Conservation (phyloP, 1,284 basidiomycete species). For the Tilletia horrida region DNA sequence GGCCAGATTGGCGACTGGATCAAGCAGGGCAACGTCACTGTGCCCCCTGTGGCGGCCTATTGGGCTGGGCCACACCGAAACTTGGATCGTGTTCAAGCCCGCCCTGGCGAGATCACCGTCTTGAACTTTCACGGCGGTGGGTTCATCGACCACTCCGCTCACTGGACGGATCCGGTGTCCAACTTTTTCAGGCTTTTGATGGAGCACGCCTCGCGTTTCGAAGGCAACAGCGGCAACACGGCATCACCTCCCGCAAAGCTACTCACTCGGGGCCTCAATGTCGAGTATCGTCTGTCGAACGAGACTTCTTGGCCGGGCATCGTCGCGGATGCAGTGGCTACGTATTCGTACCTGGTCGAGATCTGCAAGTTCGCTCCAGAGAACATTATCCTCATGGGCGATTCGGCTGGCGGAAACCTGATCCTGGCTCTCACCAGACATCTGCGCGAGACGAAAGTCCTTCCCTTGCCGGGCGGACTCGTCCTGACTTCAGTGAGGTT, state of each 20-base stretch:
- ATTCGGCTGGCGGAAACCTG: constrained; percentile 70
- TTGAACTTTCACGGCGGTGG: not conserved
- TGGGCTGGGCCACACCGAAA: not conserved
- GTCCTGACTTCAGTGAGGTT: not conserved
- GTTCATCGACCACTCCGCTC: not conserved
- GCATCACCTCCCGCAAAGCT: too few relatives aligned
- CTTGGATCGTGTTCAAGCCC: not conserved
- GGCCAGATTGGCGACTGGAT: constrained; percentile 3
- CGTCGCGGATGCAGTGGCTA: constrained; percentile 38
- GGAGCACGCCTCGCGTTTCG: too few relatives aligned
- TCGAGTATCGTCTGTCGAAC: not conserved
- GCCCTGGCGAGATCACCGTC: not conserved
- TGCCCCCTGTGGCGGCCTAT: not conserved
- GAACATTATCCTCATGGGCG: constrained; percentile 67
- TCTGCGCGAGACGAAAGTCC: constrained; percentile 47
- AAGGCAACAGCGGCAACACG: too few relatives aligned
- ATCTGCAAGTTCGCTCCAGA: constrained; percentile 46
- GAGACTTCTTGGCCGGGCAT: not conserved
- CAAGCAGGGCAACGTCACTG: not conserved
- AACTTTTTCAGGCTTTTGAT: not conserved
- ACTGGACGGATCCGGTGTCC: not conserved
- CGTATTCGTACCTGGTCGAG: constrained; percentile 46
- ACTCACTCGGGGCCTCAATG: not conserved
- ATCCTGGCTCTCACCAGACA: constrained; percentile 60
- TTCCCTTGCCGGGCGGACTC: not conserved